These are phyloP conservation scores for Cryphonectria japonica DNA, from an alignment of 2,329 filamentous ascomycete species.

Conservation along the genomic window DNA sequence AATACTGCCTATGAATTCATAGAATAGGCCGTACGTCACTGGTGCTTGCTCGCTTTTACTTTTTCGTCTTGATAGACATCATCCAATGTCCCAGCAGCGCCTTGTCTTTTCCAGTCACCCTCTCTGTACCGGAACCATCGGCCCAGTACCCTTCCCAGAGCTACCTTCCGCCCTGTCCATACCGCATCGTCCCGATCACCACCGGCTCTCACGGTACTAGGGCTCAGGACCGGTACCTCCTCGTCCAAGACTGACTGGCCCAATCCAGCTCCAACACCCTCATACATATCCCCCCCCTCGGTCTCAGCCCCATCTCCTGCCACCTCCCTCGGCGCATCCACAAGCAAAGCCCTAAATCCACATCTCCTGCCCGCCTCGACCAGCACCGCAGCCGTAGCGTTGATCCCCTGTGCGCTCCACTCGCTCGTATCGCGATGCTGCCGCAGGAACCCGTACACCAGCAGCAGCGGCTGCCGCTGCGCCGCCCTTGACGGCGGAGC, in stretches of 20 bases:
- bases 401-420: constrained; percentile 76
- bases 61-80: neutral
- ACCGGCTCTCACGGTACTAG: constrained; percentile 49
- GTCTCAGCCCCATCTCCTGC: constrained; percentile 19
- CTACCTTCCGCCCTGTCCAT: constrained; percentile 63
- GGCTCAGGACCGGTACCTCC: constrained; percentile 65
- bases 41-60: neutral
- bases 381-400: constrained; percentile 62
- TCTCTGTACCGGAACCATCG: constrained; percentile 67
- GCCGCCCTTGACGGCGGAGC: neutral
- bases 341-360: constrained; percentile 48
- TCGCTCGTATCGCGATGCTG: constrained; percentile 71
- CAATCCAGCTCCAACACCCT: constrained; percentile 32
- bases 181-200: constrained; percentile 50
- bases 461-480: constrained; percentile 47
- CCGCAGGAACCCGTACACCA: constrained; percentile 68
- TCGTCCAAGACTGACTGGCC: constrained; percentile 45
- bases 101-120: constrained; percentile 40
- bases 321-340: constrained; percentile 47
- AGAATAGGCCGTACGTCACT: neutral
- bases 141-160: constrained; percentile 59
- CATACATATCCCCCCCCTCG: constrained; percentile 27
- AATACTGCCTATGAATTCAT: constrained; percentile 1
- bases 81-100: neutral
- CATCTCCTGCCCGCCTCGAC: constrained; percentile 61